phyloP scores from a whole-genome alignment of 2,329 filamentous ascomycete genomes.

The Cryphonectria naterciae region DNA sequence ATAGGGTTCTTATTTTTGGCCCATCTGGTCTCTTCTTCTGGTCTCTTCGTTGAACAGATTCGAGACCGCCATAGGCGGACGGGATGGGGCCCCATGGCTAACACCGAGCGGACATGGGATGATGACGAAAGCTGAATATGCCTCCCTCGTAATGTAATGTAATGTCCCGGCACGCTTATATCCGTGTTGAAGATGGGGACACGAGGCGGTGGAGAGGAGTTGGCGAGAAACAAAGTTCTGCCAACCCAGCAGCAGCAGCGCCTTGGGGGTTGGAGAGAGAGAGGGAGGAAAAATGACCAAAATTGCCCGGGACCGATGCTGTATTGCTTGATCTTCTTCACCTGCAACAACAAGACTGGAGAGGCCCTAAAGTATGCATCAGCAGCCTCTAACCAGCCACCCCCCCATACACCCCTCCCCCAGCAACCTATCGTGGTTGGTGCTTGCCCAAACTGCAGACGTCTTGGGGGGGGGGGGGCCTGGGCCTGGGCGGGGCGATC shows the following conservation, averaged over 20 bases:
- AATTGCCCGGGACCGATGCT: background rate
- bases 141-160: constrained; percentile 6
- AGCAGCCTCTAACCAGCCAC: background rate
- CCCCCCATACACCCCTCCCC: too few species aligned
- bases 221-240: constrained; percentile 1
- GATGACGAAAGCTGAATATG: constrained; percentile 18
- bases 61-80: background rate
- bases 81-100: background rate
- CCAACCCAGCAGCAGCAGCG: background rate
- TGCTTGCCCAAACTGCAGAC: background rate
- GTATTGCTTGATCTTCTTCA: background rate
- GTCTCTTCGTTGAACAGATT: background rate
- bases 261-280: background rate
- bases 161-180: constrained; percentile 9
- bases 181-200: background rate
- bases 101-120: background rate
- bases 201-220: constrained; percentile 6
- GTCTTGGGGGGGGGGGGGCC: background rate
- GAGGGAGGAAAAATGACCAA: background rate
- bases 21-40: constrained; percentile 3
- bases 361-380: background rate
- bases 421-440: background rate
- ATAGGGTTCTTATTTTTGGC: constrained; percentile 20
- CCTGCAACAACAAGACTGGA: background rate
- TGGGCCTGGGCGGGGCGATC: background rate